phyloP scores from a whole-genome alignment of 495 filamentous ascomycete species.

The Thermochaetoides thermophila region DNA sequence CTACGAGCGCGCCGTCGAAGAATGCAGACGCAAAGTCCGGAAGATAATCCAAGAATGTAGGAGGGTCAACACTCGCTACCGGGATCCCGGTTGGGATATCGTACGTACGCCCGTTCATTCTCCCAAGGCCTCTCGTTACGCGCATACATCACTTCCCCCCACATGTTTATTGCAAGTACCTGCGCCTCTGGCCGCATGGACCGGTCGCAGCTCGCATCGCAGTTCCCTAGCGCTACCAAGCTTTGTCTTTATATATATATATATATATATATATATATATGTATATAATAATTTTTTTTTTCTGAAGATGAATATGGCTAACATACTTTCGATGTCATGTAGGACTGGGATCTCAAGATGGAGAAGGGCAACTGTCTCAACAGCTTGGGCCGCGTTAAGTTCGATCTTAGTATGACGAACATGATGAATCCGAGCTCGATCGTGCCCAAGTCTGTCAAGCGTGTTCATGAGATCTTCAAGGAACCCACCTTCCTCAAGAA shows the following conservation, averaged over 20 bases:
- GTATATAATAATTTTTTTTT: no score
- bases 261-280: no score
- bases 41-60: conserved; percentile 78
- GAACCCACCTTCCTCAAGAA: conserved; percentile 71
- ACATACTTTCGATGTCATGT: conserved; percentile 5
- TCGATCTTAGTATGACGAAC: conserved; percentile 24
- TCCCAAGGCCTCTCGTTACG: neutral
- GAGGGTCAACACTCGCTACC: conserved; percentile 77
- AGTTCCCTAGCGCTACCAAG: neutral
- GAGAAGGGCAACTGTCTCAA: conserved; percentile 33
- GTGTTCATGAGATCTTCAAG: conserved; percentile 76
- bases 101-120: conserved; percentile 29
- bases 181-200: no score
- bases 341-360: conserved; percentile 40
- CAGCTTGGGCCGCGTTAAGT: conserved; percentile 28
- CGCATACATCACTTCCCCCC: no score
- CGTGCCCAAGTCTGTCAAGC: conserved; percentile 50
- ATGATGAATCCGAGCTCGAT: conserved; percentile 24
- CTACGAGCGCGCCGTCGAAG: conserved; percentile 59
- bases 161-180: no score
- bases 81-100: conserved; percentile 75
- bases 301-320: conserved; percentile 5
- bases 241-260: neutral
- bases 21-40: conserved; percentile 65
- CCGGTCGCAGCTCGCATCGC: no score